Percentiles rank a stretch among this genome's conserved stretches.
Conservation (phyloP, 495 filamentous ascomycete species). For the Hypoxylon perforatum region DNA sequence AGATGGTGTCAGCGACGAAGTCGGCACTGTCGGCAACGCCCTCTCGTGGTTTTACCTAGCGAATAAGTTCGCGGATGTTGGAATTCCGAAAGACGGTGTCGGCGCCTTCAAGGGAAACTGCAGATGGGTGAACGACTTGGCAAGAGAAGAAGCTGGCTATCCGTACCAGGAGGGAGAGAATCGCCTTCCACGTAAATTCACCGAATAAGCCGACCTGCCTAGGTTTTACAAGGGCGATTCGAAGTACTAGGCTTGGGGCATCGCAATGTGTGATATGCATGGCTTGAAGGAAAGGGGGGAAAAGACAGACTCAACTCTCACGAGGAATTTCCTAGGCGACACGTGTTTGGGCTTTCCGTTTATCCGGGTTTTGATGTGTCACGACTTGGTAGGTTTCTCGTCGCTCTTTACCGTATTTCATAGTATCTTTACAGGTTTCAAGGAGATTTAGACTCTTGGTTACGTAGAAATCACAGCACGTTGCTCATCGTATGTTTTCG, state of each 20-base stretch:
- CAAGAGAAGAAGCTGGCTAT: conserved; percentile 71
- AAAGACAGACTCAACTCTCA: neutral
- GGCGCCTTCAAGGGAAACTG: conserved; percentile 58
- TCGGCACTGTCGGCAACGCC: conserved; percentile 83
- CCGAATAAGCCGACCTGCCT: conserved; percentile 40
- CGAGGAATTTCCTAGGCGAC: neutral
- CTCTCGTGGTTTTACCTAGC: conserved; percentile 82
- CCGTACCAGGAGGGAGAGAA: conserved; percentile 70
- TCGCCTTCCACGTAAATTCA: conserved; percentile 64
- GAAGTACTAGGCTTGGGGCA: neutral
- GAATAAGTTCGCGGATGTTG: conserved; percentile 65
- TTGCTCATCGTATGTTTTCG: conserved; percentile 27
- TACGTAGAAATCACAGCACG: neutral
- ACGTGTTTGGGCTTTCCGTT: neutral
- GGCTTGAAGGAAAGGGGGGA: neutral
- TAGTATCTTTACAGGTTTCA: neutral
- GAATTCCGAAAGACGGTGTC: conserved; percentile 50
- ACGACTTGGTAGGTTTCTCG: conserved; percentile 6
- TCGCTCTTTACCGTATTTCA: neutral
- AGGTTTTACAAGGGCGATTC: conserved; percentile 11
- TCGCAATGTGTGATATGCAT: neutral
- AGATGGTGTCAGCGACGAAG: conserved; percentile 80
- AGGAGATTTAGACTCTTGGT: neutral
- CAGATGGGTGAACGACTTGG: conserved; percentile 83
- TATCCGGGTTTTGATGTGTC: neutral